Conservation (phyloP, 495 filamentous ascomycete genomes). For the Aspergillus leporis region DNA sequence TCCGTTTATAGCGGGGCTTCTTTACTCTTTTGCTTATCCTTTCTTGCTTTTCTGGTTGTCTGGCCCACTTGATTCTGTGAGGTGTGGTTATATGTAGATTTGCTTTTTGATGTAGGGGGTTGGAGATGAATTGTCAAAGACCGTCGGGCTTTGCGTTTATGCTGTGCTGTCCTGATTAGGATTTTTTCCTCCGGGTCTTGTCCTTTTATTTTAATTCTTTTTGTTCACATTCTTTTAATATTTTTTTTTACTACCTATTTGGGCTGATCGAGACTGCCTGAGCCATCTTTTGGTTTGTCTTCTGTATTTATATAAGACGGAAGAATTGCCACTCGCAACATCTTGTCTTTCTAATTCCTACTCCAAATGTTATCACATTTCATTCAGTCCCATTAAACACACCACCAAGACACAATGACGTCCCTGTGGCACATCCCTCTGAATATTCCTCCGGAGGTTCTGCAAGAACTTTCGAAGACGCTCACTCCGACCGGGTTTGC, state of each 20-base stretch:
- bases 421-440: conserved; percentile 6
- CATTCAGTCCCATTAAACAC: not conserved
- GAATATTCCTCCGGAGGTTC: conserved; percentile 24
- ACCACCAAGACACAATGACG: conserved; percentile 1
- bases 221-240: too few species aligned
- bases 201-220: not conserved
- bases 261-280: too few species aligned
- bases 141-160: not conserved
- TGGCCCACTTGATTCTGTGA: not conserved
- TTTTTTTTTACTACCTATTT: too few species aligned
- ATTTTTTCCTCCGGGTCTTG: not conserved
- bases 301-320: too few species aligned
- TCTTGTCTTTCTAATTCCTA: too few species aligned
- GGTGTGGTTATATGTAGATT: not conserved
- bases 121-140: not conserved
- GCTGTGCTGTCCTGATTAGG: not conserved
- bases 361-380: not conserved
- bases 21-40: not conserved
- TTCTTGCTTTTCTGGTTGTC: not conserved
- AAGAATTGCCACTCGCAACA: too few species aligned
- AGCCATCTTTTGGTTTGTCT: too few species aligned
- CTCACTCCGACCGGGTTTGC: conserved; percentile 27
- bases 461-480: conserved; percentile 25
- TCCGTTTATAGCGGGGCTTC: not conserved
- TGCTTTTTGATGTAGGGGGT: not conserved